Base-by-base conservation (phyloP, 768 basidiomycete species). In the Russula griseocarnosa region DNA sequence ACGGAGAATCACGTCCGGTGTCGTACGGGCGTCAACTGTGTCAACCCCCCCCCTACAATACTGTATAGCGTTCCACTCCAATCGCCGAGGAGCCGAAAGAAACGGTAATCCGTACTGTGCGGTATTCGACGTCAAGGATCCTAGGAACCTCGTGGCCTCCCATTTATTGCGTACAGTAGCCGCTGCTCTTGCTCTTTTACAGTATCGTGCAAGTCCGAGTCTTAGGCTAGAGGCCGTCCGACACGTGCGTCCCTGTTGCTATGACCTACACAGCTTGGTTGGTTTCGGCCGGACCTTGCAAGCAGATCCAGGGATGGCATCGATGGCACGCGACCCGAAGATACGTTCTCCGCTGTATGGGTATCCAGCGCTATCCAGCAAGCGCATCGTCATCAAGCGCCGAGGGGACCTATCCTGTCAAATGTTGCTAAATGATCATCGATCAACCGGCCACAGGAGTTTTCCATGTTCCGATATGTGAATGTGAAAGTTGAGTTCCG, bases 281-380 rank as follows among this genome's bases (percentile, higher is more conserved):
- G 26, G 38, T 40, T 24, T 49, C 57, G 44, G 63, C 49, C 63
- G 63, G 58, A 64, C 13, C 63, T 64, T 60, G 63, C 36, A 36
- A 13, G 10, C 11, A 38, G 30, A 44, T 36, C 30, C 20, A 53
- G 5, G 44, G 1, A 8, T 32, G 32, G 30, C 3, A 22, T 44
- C 6, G n/a, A 22, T 44, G 18, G n/a, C 20, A 20, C 22, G 24
- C 62, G 36, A 42, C 2, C 3, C 5, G 16, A 36, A 36, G 36
- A 36, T 36, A 36, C 13, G 36, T 36, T 5, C 38, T 40, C 38
- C 14, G 16, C 14, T 14, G 38, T 40, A 40, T 7, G 38, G 38
- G 5, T 40, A 6, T 40, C 55, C 40, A 53, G 22, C 26, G 38
- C 1, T 40, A 6, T 40, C 55, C 40, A 53, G 22, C 26, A 36